phyloP scores from a whole-genome alignment of 176 grass and related monocot genomes.

The Olyra latifolia region DNA sequence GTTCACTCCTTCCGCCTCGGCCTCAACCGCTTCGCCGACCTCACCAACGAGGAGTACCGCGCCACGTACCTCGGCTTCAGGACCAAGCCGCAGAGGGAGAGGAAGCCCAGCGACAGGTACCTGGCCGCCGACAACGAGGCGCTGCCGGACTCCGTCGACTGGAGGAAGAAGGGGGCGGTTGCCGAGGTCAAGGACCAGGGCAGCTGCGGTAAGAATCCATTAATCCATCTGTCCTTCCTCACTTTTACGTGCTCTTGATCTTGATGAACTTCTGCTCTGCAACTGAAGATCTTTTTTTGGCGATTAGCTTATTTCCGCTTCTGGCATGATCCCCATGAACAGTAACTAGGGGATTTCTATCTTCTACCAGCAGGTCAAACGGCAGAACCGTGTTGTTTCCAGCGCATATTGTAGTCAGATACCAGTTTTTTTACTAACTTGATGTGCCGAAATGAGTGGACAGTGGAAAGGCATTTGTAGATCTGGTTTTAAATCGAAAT shows the following conservation, averaged over 20 bases:
- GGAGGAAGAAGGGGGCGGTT: slow-evolving; percentile 72
- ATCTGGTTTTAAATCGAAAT: background rate
- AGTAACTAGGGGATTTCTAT: background rate
- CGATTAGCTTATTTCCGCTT: background rate
- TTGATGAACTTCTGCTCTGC: background rate
- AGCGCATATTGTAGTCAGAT: background rate
- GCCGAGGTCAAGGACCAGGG: slow-evolving; percentile 76
- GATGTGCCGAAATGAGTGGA: background rate
- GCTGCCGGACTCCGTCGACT: slow-evolving; percentile 68
- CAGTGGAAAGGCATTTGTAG: background rate
- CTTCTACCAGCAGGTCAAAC: slow-evolving; percentile 20
- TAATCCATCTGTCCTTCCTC: background rate
- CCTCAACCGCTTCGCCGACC: slow-evolving; percentile 82
- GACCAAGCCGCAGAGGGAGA: slow-evolving; percentile 36
- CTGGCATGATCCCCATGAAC: background rate
- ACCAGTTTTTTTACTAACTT: background rate
- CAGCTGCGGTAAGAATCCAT: slow-evolving; percentile 60
- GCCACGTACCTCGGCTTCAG: slow-evolving; percentile 58
- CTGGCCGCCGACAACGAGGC: slow-evolving; percentile 46
- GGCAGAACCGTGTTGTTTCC: background rate
- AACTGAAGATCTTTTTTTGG: background rate
- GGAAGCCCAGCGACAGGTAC: slow-evolving; percentile 50
- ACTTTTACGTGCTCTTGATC: background rate
- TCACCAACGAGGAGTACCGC: slow-evolving; percentile 94
- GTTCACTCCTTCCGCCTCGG: slow-evolving; percentile 80